These are phyloP conservation scores for Fusarium cyanostomum DNA, from an alignment of 2,329 filamentous ascomycete species.

Conservation along the genomic window DNA sequence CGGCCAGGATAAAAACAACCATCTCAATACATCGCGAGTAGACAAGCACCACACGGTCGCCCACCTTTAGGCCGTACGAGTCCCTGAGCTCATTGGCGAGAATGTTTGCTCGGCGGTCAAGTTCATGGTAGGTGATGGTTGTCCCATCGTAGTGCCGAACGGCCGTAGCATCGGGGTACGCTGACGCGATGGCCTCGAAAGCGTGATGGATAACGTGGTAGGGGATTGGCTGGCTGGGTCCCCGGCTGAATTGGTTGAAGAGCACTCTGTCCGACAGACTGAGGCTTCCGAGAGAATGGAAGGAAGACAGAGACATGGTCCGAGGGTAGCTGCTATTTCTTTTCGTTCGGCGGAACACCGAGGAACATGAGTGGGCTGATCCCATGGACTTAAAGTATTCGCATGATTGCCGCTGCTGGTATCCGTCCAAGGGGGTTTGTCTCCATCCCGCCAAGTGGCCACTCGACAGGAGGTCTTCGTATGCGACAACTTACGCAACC, in stretches of 20 bases:
- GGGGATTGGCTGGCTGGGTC: constrained; percentile 9
- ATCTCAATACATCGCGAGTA: constrained; percentile 33
- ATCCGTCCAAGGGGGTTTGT: too few relatives aligned
- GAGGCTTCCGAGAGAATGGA: constrained; percentile 23
- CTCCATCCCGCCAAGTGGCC: too few relatives aligned
- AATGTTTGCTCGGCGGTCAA: constrained; percentile 30
- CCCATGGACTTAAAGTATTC: too few relatives aligned
- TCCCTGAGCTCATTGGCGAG: constrained; percentile 22
- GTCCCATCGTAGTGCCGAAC: constrained; percentile 28
- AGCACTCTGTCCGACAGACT: constrained; percentile 25
- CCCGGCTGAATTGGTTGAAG: constrained; percentile 33
- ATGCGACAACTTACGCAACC: too few relatives aligned
- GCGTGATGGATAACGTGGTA: constrained; percentile 29
- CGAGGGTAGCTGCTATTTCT: not conserved
- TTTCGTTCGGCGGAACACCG: not conserved
- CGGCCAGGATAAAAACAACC: constrained; percentile 31
- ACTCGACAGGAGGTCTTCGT: too few relatives aligned
- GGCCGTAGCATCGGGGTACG: constrained; percentile 24
- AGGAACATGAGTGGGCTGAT: too few relatives aligned
- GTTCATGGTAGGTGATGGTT: constrained; percentile 31
- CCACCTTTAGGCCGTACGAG: constrained; percentile 15
- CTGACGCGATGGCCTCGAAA: constrained; percentile 31
- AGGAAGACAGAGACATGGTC: constrained; percentile 23
- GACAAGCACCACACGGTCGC: constrained; percentile 32
- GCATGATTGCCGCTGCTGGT: too few relatives aligned